Percentiles rank a stretch among this genome's conserved stretches.
phyloP scores from a whole-genome alignment of 352 stramenopile genomes.

The Phytophthora sp. region DNA sequence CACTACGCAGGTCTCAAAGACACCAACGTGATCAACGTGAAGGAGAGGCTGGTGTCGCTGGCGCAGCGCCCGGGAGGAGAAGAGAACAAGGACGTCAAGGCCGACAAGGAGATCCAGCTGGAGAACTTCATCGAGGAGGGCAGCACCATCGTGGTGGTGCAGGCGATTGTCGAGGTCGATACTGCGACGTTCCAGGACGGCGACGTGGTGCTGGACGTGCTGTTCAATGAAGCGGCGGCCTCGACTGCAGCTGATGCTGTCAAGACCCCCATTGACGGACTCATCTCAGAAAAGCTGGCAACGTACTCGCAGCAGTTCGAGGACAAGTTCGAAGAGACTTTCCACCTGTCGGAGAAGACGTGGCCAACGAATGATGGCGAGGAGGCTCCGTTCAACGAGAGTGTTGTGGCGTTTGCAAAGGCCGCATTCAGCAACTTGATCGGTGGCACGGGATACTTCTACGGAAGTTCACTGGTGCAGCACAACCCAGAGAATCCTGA shows the following conservation, averaged over 20 bases:
- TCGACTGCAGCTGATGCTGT: constrained; percentile 13
- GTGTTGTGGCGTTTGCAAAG: constrained; percentile 75
- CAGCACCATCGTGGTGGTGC: constrained; percentile 72
- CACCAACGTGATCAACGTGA: constrained; percentile 75
- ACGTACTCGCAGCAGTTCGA: constrained; percentile 52
- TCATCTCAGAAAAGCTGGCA: constrained; percentile 25
- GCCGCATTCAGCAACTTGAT: constrained; percentile 91
- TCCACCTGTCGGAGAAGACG: constrained; percentile 53
- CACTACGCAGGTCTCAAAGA: constrained; percentile 64
- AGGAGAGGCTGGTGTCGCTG: constrained; percentile 59
- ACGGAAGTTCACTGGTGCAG: constrained; percentile 82
- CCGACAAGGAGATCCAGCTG: constrained; percentile 59
- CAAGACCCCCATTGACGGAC: constrained; percentile 20
- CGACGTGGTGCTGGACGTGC: constrained; percentile 68
- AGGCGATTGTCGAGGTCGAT: constrained; percentile 64
- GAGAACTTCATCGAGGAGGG: constrained; percentile 76
- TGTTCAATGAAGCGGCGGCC: constrained; percentile 58
- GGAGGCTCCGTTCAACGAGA: constrained; percentile 48
- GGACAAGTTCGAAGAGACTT: constrained; percentile 59
- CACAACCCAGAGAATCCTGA: constrained; percentile 48
- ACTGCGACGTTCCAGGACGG: constrained; percentile 35
- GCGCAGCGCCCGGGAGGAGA: constrained; percentile 37
- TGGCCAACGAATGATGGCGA: constrained; percentile 16
- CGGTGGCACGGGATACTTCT: constrained; percentile 91
- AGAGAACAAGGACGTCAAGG: constrained; percentile 12